Evolutionary conservation across 192 early-diverging fungal genomes (phyloP), one percentile per base, ranked within the genome.

Genomic region (Umbelopsis isabellina): DNA sequence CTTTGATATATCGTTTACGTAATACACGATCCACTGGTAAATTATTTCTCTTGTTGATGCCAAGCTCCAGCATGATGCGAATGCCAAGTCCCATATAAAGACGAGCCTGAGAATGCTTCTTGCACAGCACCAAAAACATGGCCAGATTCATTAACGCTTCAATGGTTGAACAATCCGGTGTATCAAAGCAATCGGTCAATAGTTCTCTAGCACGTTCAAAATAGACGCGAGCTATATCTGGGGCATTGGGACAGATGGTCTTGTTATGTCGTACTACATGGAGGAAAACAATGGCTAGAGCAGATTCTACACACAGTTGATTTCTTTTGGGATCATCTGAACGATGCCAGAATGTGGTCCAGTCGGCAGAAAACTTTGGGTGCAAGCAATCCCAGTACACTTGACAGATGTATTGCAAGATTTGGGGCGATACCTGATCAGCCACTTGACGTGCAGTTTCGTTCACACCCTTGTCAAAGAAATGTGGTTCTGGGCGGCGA

Each of bases 331-430:
- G 64, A 23, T 80, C 75, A 16, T 66, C 65, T 13, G 70, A 73
- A 25, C 79, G 67, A 13, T 80, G 61, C 79, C 74, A 80, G n/a
- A 80, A 80, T 3, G 70, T 58, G 3, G n/a, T 30, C 72, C 71
- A 71, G 47, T 76, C 74, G 21, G 30, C 64, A 13, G 65, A 71
- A 44, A 71, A 71, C 33, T 76, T 76, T 33, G 79, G 79, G 52
- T 76, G 74, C 11, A 76, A 48, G 53, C 79, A 80, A 68, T 80
- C 75, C 74, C 74, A 76, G 12, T 71, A 76, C 1, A 80, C 68
- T 51, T 80, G 74, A 13, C 70, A 73, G 21, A 73, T 71, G 25
- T 73, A 70, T 21, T 80, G 69, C 8, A 80, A 16, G 1, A 73
- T 49, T 20, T 69, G 33, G 1, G 74, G 72, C 41, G 75, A 73